Evolutionary conservation across 148 eudicot species (phyloP).

Genomic region (Oxyria digyna): DNA sequence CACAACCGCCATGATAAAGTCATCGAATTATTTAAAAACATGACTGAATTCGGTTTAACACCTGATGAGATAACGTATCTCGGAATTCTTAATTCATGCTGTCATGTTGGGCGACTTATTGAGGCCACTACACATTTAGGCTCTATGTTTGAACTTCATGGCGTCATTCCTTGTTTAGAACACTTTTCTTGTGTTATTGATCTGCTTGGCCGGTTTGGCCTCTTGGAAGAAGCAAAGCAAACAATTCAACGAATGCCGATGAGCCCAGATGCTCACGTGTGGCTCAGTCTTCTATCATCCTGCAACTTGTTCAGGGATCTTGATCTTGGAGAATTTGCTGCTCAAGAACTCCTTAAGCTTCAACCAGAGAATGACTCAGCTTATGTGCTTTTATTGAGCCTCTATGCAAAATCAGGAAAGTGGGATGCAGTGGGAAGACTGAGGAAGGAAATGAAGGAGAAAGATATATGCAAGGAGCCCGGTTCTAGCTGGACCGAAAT

Average conservation of each 20-base stretch:
- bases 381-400: slow-evolving; percentile 35
- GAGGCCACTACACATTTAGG: slow-evolving; percentile 33
- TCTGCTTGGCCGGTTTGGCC: slow-evolving; percentile 45
- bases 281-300: slow-evolving; percentile 52
- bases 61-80: slow-evolving; percentile 56
- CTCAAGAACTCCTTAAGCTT: slow-evolving; percentile 33
- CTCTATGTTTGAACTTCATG: slow-evolving; percentile 40
- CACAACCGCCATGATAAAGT: slow-evolving; percentile 29
- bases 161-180: slow-evolving; percentile 38
- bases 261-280: slow-evolving; percentile 44
- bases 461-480: slow-evolving; percentile 31
- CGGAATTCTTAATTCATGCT: slow-evolving; percentile 50
- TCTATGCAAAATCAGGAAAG: slow-evolving; percentile 33
- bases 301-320: slow-evolving; percentile 28
- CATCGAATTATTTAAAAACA: slow-evolving; percentile 18
- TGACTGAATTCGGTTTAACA: slow-evolving; percentile 22
- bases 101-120: slow-evolving; percentile 35
- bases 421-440: slow-evolving; percentile 34
- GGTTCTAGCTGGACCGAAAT: slow-evolving; percentile 51
- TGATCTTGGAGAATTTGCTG: slow-evolving; percentile 37
- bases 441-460: slow-evolving; percentile 40
- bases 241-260: slow-evolving; percentile 41
- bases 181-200: slow-evolving; percentile 50
- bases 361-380: slow-evolving; percentile 57
- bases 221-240: slow-evolving; percentile 35